Conservation (phyloP, 2,329 filamentous ascomycete species). For the Fusarium chuoi region DNA sequence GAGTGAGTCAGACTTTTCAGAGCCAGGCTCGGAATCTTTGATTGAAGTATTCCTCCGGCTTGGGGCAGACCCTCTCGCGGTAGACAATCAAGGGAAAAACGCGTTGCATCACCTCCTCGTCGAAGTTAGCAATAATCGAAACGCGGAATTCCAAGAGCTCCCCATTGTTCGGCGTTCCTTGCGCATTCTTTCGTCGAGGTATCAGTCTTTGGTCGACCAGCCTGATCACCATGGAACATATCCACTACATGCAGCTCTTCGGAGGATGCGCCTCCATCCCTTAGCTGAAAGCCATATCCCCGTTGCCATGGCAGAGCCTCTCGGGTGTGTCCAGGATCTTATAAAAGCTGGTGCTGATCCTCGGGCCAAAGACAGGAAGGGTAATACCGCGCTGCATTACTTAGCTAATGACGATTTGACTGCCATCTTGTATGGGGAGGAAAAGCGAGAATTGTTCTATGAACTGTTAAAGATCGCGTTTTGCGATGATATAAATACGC, state of each 20-base stretch:
- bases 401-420: neutral
- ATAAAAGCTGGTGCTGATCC: neutral
- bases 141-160: neutral
- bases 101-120: neutral
- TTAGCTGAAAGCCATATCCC: neutral
- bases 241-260: neutral
- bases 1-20: neutral
- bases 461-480: fast-evolving
- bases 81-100: neutral
- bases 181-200: neutral
- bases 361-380: neutral
- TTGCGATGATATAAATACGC: neutral
- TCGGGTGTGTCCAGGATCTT: fast-evolving
- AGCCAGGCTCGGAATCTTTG: neutral
- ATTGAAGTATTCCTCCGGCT: neutral
- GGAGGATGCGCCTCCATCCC: neutral
- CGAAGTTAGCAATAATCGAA: neutral
- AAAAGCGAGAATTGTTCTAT: neutral
- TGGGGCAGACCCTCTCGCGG: neutral
- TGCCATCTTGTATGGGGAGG: fast-evolving
- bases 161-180: neutral
- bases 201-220: no score
- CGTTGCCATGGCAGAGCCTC: neutral
- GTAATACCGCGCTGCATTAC: neutral
- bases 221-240: no score